These are phyloP conservation scores for Nakaseomyces sp. DNA, from an alignment of 1,139 yeast species.

Conservation along the genomic window DNA sequence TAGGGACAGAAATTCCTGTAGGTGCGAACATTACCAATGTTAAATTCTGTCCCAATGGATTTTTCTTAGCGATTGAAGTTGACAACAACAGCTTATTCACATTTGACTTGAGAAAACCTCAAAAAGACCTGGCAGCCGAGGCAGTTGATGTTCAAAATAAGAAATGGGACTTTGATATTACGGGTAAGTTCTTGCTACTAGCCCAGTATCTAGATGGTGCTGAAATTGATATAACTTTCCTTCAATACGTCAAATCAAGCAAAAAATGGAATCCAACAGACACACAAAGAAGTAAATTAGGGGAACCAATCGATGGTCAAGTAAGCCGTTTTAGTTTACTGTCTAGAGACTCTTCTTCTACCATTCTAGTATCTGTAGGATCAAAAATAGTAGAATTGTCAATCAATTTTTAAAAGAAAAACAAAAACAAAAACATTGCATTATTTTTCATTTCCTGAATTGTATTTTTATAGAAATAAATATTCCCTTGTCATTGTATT, in stretches of 20 bases:
- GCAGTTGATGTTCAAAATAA: neutral
- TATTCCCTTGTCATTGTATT: no score
- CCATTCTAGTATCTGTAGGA: neutral
- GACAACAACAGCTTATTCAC: constrained; percentile 32
- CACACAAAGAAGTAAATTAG: neutral
- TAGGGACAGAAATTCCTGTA: constrained; percentile 18
- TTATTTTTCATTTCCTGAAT: no score
- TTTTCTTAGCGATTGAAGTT: constrained; percentile 44
- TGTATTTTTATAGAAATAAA: no score
- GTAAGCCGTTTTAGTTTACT: neutral
- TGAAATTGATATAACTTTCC: neutral
- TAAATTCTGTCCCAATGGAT: constrained; percentile 59
- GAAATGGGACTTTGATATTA: constrained; percentile 4
- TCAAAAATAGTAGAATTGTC: neutral
- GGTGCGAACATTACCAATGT: constrained; percentile 34
- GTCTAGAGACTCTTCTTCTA: neutral
- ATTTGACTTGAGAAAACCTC: constrained; percentile 47
- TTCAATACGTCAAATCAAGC: neutral
- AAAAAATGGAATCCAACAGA: neutral
- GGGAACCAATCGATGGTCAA: neutral
- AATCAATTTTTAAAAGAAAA: neutral
- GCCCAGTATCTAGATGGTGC: neutral
- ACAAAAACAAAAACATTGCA: no score
- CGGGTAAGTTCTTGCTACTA: neutral
- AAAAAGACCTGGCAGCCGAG: neutral